These are phyloP conservation scores for Scedosporium boydii DNA, from an alignment of 2,329 filamentous ascomycete species.

Conservation along the genomic window DNA sequence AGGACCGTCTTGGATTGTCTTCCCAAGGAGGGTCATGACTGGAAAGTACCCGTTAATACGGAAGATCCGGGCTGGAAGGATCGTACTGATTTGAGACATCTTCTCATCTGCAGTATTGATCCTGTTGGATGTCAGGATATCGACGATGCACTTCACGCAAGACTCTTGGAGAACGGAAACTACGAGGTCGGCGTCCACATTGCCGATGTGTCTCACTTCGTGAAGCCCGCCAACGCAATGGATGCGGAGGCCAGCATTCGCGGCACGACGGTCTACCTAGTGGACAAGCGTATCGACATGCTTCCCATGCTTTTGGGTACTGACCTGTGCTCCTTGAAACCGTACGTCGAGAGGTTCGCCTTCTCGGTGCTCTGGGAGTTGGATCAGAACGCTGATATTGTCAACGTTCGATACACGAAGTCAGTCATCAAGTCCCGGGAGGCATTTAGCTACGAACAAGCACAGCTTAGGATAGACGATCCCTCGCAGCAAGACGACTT, in stretches of 20 bases:
- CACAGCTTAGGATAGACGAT: constrained; percentile 90
- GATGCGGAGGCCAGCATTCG: constrained; percentile 88
- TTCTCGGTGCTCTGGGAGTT: constrained; percentile 88
- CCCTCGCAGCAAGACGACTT: constrained; percentile 77
- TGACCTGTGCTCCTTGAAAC: constrained; percentile 91
- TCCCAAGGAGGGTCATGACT: constrained; percentile 82
- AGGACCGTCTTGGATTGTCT: constrained; percentile 92
- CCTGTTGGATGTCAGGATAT: constrained; percentile 96
- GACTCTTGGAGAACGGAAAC: constrained; percentile 79
- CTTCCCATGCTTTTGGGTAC: constrained; percentile 92
- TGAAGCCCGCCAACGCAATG: constrained; percentile 95
- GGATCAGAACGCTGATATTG: constrained; percentile 72
- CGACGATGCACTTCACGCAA: constrained; percentile 89
- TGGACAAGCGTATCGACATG: constrained; percentile 99
- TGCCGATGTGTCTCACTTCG: constrained; percentile 98
- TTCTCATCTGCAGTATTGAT: constrained; percentile 95
- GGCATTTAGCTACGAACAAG: constrained; percentile 96
- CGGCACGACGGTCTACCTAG: constrained; percentile 92
- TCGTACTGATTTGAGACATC: constrained; percentile 70
- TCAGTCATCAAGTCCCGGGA: constrained; percentile 95
- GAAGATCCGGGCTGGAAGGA: constrained; percentile 82
- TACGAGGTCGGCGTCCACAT: constrained; percentile 96
- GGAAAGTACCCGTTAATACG: constrained; percentile 74
- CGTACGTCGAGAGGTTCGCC: constrained; percentile 89
- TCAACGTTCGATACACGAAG: constrained; percentile 84